phyloP scores from a whole-genome alignment of 371 early-diverging fungal species.

The Saksenaea oblongispora region DNA sequence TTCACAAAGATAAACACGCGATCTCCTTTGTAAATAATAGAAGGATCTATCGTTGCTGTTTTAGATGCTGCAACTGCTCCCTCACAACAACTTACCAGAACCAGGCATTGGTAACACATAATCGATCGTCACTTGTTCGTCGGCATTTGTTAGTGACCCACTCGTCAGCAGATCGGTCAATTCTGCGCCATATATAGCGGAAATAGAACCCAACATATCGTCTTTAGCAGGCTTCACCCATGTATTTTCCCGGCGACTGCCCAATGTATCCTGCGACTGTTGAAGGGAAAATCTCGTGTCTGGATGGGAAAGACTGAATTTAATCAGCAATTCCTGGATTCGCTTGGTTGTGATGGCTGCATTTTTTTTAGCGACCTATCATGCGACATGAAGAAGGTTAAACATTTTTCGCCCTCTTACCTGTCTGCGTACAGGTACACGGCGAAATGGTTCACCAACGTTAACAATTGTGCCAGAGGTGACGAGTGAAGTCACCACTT shows the following conservation, averaged over 20 bases:
- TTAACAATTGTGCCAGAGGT: conserved; percentile 36
- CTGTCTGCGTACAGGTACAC: conserved; percentile 51
- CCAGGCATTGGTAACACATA: conserved; percentile 27
- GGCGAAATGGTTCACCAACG: conserved; percentile 39
- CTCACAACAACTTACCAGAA: conserved; percentile 23
- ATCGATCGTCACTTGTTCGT: not conserved
- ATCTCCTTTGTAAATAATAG: conserved; percentile 34
- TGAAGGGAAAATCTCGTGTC: conserved; percentile 32
- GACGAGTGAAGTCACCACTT: conserved; percentile 10
- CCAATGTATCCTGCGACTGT: conserved; percentile 17
- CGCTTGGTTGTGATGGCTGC: conserved; percentile 11
- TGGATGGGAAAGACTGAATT: conserved; percentile 35
- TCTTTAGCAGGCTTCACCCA: conserved; percentile 34
- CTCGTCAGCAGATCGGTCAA: conserved; percentile 21
- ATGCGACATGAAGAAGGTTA: not conserved
- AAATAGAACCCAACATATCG: conserved; percentile 16
- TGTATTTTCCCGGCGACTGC: conserved; percentile 7
- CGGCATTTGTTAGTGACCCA: not conserved
- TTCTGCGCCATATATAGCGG: conserved; percentile 20
- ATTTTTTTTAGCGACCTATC: conserved; percentile 24
- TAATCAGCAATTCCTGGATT: conserved; percentile 29
- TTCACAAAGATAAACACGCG: conserved; percentile 42
- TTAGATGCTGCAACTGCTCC: not conserved
- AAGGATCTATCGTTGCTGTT: conserved; percentile 21
- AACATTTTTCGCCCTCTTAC: too few relatives aligned